Evolutionary conservation across 257 asterid genomes (phyloP), one percentile per base, ranked within the genome.

Genomic region (Petrea volubilis): DNA sequence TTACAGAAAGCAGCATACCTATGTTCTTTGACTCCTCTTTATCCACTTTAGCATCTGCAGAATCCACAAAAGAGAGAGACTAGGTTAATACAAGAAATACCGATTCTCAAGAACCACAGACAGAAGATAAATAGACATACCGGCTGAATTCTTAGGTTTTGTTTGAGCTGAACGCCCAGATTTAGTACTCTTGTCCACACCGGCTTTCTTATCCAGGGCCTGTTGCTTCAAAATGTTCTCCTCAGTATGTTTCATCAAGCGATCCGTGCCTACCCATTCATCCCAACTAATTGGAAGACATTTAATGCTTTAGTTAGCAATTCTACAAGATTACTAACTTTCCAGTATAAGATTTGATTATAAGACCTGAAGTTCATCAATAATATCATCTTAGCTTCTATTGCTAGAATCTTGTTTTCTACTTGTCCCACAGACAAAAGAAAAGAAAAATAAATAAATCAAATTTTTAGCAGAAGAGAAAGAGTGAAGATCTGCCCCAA

Each of bases 191-290:
- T 81, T 90, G 78, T 90, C 95, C 43, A 77, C 82, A 40, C 93
- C 90, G 68, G 84, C 87, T 79, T 88, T 92, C 89, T 90, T 88
- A 79, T 88, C 96, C 73, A 95, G 92, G 67, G 81, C 82, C 80
- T 80, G 85, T 80, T 88, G 97, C 91, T 90, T 92, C 86, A 71
- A 25, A 25, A 85, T 82, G 67, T 90, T 95, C 78, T 92, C 97
- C 73, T 83, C 88, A 38, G 88, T 88, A 83, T 68, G 71, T 79
- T 95, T 95, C 92, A 95, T 76, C 90, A 95, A 65, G 71, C 98
- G 97, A 67, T 84, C 92, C 67, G 75, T 75, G 64, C 89, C 90
- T 70, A 95, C 98, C 98, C 98, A 95, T 80, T 92, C 99, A 81
- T 95, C 99, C 98, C 98, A 95, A 80, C 99, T 95, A 83, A 81